Conservation (phyloP, 257 asterid species). For the Linaria vulgaris region DNA sequence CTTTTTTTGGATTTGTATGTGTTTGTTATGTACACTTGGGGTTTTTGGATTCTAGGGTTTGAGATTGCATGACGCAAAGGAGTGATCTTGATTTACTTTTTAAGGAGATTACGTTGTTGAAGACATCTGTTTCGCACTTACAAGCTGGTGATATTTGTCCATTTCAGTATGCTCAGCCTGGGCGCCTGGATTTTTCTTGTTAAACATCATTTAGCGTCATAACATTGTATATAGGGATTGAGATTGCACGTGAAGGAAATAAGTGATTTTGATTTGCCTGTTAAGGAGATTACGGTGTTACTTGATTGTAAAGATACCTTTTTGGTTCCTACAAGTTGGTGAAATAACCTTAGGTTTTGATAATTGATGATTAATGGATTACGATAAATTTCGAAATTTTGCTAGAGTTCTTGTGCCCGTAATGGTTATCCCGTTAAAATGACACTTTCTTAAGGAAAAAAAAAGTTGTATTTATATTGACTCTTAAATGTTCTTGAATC, state of each 20-base stretch:
- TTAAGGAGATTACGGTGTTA: not conserved
- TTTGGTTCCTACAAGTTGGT: not conserved
- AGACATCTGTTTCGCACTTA: not conserved
- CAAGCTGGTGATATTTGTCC: not conserved
- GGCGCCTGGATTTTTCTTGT: too few species aligned
- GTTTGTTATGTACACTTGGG: not conserved
- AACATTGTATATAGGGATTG: too few species aligned
- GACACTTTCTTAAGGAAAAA: not conserved
- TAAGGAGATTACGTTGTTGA: not conserved
- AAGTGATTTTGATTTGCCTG: not conserved
- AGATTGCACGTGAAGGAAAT: not conserved
- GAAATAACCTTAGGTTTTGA: not conserved
- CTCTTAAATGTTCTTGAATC: not conserved
- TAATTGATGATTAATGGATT: conserved; percentile 11
- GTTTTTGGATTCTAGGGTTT: not conserved
- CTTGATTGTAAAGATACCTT: not conserved
- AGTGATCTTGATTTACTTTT: not conserved
- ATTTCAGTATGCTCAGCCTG: too few species aligned
- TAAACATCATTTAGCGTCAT: too few species aligned
- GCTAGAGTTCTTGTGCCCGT: not conserved
- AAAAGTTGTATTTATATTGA: conserved; percentile 12
- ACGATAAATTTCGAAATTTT: not conserved
- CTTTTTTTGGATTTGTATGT: not conserved
- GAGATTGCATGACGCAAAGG: not conserved
- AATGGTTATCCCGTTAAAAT: not conserved